Conservation (phyloP, 2,329 filamentous ascomycete species). For the Colletotrichum neosansevieriae region DNA sequence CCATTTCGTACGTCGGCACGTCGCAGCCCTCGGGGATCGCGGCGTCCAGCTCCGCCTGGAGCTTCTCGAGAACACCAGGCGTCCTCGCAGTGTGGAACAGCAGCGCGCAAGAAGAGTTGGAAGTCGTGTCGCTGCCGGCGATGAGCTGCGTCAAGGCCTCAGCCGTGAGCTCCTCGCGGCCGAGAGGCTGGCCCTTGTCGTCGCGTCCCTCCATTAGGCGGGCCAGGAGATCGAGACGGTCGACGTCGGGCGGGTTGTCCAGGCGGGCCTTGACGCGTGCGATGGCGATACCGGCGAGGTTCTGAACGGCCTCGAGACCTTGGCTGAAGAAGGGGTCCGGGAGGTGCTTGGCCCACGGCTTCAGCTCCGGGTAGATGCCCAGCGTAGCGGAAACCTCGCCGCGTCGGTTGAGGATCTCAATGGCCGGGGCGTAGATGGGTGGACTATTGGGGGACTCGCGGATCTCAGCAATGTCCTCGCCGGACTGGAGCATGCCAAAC, state of each 20-base stretch:
- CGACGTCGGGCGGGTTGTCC: slow-evolving; percentile 73
- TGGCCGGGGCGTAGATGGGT: slow-evolving; percentile 79
- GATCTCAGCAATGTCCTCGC: slow-evolving; percentile 40
- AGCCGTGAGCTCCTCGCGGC: slow-evolving; percentile 84
- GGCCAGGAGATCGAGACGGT: slow-evolving; percentile 83
- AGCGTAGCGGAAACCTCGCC: slow-evolving; percentile 88
- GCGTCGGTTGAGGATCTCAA: slow-evolving; percentile 88
- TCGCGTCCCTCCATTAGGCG: slow-evolving; percentile 89
- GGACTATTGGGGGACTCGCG: slow-evolving; percentile 65
- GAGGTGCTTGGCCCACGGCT: slow-evolving; percentile 83
- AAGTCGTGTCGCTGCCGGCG: slow-evolving; percentile 81
- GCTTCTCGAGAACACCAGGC: slow-evolving; percentile 76
- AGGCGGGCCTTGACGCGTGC: slow-evolving; percentile 82
- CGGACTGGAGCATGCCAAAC: slow-evolving; percentile 41
- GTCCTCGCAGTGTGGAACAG: slow-evolving; percentile 81
- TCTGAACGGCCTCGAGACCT: slow-evolving; percentile 80
- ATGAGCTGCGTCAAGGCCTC: slow-evolving; percentile 92
- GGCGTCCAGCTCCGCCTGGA: slow-evolving; percentile 81
- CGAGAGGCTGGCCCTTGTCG: slow-evolving; percentile 79
- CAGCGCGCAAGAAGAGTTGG: slow-evolving; percentile 85
- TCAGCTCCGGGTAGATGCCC: slow-evolving; percentile 79
- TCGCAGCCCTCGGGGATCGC: slow-evolving; percentile 70
- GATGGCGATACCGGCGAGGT: slow-evolving; percentile 88
- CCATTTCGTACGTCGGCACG: slow-evolving; percentile 78
- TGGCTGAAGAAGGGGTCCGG: slow-evolving; percentile 85